phyloP scores from a whole-genome alignment of 208 protist species.

The Wallacemonas collosoma region DNA sequence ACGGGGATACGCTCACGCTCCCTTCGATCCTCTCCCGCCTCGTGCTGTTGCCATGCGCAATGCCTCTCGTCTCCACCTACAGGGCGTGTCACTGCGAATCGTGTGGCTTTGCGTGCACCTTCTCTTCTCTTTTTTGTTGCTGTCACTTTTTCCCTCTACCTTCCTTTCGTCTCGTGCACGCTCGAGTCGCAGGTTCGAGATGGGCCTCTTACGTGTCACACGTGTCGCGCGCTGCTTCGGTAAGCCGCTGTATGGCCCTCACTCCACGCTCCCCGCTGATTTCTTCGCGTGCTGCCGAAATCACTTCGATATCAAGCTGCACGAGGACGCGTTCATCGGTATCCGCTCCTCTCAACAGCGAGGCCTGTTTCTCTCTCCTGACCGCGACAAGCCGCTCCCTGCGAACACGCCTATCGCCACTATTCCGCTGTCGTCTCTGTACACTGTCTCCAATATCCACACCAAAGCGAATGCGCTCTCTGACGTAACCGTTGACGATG shows the following conservation, averaged over 20 bases:
- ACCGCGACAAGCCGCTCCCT: conserved; percentile 31
- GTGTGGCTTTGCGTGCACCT: neutral
- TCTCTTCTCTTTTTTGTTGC: neutral
- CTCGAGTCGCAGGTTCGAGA: neutral
- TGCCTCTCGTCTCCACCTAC: too few relatives aligned
- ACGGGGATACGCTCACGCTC: too few relatives aligned
- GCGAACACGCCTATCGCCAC: conserved; percentile 82
- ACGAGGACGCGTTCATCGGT: conserved; percentile 83
- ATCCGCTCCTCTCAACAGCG: conserved; percentile 81
- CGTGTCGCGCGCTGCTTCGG: conserved; percentile 37
- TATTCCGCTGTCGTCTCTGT: conserved; percentile 69
- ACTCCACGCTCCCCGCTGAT: conserved; percentile 70
- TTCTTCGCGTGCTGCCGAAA: conserved; percentile 65
- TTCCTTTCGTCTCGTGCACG: neutral
- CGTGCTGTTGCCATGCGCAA: too few relatives aligned
- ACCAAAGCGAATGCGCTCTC: conserved; percentile 68
- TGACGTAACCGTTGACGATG: conserved; percentile 51
- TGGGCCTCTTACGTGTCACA: conserved; percentile 39
- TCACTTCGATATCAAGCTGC: conserved; percentile 68
- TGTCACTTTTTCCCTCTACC: neutral
- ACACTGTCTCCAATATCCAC: conserved; percentile 71
- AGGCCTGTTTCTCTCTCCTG: conserved; percentile 65
- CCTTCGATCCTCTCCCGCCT: too few relatives aligned
- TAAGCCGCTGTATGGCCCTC: conserved; percentile 70
- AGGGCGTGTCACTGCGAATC: too few relatives aligned